phyloP scores from a whole-genome alignment of 2,329 filamentous ascomycete genomes.

The Calonectria montana region DNA sequence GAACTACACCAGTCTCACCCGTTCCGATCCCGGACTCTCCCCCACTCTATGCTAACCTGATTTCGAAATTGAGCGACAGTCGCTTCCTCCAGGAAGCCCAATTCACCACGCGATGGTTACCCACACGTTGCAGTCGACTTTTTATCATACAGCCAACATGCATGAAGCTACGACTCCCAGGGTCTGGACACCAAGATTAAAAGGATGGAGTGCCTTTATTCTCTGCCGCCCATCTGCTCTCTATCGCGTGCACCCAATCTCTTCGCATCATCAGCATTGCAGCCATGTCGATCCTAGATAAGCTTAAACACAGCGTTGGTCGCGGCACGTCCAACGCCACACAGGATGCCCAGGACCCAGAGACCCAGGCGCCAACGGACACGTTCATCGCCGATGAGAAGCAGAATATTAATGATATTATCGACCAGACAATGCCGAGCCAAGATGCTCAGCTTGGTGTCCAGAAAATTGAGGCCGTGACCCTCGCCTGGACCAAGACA shows the following conservation, averaged over 20 bases:
- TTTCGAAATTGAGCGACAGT: constrained; percentile 3
- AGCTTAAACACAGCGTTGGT: not conserved
- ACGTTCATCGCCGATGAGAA: constrained; percentile 30
- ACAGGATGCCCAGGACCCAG: not conserved
- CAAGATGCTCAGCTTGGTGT: constrained; percentile 52
- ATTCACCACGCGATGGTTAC: not conserved
- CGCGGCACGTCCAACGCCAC: not conserved
- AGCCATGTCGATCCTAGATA: not conserved
- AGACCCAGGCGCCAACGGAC: not conserved
- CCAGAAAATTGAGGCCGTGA: constrained; percentile 53
- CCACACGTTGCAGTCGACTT: not conserved
- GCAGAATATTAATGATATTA: constrained; percentile 20
- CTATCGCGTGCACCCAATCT: not conserved
- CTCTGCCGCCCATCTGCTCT: not conserved
- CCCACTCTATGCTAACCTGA: not conserved
- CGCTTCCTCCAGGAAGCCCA: not conserved
- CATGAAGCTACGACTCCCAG: not conserved
- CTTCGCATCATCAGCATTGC: not conserved
- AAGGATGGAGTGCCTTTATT: not conserved
- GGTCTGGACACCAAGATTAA: not conserved
- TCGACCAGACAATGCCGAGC: constrained; percentile 27
- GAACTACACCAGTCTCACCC: not conserved
- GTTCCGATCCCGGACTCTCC: not conserved
- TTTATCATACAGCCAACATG: not conserved
- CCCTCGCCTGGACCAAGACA: constrained; percentile 53